phyloP scores from a whole-genome alignment of 164 flowering plant genomes.

The Liquidambar formosana region DNA sequence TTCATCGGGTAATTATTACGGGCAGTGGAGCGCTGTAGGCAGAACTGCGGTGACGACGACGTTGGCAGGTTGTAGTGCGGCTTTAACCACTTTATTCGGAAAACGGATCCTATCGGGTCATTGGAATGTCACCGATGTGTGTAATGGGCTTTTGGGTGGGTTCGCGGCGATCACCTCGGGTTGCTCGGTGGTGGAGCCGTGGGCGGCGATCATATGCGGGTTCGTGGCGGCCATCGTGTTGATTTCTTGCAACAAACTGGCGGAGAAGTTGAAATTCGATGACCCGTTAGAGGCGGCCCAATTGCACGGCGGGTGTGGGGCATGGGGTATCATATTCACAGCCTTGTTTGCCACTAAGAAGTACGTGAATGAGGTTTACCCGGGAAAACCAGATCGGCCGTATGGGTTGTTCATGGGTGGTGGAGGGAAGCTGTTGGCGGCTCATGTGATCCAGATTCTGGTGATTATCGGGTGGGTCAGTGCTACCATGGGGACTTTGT shows the following conservation, averaged over 20 bases:
- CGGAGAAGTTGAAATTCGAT: conserved; percentile 54
- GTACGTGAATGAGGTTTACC: conserved; percentile 60
- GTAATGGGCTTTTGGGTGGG: conserved; percentile 77
- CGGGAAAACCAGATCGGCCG: conserved; percentile 36
- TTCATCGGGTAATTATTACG: conserved; percentile 36
- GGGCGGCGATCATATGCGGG: conserved; percentile 83
- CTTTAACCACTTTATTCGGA: conserved; percentile 64
- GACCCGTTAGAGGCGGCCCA: conserved; percentile 85
- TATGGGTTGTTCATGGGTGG: conserved; percentile 88
- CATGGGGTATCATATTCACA: conserved; percentile 85
- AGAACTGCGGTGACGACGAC: conserved; percentile 82
- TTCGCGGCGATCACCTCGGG: conserved; percentile 78
- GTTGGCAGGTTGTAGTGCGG: conserved; percentile 70
- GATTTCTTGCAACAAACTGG: conserved; percentile 55
- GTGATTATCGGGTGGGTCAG: conserved; percentile 76
- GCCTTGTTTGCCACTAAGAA: conserved; percentile 57
- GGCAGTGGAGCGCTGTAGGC: conserved; percentile 73
- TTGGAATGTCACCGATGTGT: conserved; percentile 76
- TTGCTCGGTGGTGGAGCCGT: conserved; percentile 83
- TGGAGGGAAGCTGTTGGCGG: conserved; percentile 61
- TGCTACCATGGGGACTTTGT: conserved; percentile 74
- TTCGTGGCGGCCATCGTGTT: conserved; percentile 62
- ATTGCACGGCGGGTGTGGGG: conserved; percentile 83
- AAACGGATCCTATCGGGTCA: conserved; percentile 60
- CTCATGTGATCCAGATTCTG: conserved; percentile 65